Conservation (phyloP, 1,284 basidiomycete genomes). For the Marasmius fiardii region DNA sequence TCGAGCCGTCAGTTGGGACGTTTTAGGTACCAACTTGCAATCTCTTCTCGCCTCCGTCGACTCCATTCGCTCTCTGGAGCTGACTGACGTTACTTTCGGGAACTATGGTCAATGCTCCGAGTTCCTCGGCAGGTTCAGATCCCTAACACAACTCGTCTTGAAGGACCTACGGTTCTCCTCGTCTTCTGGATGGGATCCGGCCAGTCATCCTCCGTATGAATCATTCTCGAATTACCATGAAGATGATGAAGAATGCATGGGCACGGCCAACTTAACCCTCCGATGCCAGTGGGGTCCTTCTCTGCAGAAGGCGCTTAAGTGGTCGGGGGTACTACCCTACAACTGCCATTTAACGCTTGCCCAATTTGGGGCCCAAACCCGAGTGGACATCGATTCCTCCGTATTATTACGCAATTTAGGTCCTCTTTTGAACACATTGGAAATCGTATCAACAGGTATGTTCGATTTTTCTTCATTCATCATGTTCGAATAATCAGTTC, state of each 20-base stretch:
- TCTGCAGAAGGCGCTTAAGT: background rate
- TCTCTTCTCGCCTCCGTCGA: background rate
- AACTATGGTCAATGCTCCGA: conserved; percentile 3
- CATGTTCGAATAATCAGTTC: no score
- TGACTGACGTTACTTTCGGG: conserved; percentile 10
- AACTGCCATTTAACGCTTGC: background rate
- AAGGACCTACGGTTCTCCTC: conserved; percentile 3
- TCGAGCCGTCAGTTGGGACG: background rate
- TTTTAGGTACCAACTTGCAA: background rate
- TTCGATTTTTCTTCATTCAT: no score
- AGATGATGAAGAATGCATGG: background rate
- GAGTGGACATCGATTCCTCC: background rate
- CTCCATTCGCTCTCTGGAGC: conserved; percentile 8
- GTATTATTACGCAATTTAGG: background rate
- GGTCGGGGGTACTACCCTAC: background rate
- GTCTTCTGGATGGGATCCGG: background rate
- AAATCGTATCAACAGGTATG: background rate
- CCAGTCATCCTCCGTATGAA: background rate
- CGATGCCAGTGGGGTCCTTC: conserved; percentile 1
- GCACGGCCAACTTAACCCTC: background rate
- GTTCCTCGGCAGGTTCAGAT: conserved; percentile 7
- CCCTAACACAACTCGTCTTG: conserved; percentile 3
- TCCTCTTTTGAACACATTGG: background rate
- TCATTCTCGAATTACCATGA: no score
- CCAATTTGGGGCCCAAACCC: background rate